Evolutionary conservation across 73 alveolate species (phyloP).

Genomic region (Uronychia binucleata): DNA sequence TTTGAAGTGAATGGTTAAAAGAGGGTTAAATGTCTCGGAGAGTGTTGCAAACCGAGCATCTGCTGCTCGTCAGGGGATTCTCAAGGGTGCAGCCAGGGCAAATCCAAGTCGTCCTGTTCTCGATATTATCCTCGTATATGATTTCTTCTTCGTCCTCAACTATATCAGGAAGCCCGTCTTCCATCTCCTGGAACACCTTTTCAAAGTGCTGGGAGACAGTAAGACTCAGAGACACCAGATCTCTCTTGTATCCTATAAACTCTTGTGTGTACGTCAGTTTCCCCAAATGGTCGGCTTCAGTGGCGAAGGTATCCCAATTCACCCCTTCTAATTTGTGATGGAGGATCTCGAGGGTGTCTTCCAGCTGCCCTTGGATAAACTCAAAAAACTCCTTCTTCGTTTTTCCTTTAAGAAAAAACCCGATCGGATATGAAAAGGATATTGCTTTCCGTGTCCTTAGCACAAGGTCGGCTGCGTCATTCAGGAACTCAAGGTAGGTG

Average conservation of each 20-base stretch:
- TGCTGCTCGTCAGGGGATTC: background rate
- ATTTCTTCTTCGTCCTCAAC: background rate
- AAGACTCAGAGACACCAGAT: background rate
- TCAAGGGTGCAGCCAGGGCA: background rate
- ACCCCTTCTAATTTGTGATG: background rate
- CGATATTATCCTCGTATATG: background rate
- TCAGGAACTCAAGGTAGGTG: background rate
- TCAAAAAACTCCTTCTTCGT: background rate
- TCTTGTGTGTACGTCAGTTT: background rate
- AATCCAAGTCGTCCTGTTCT: background rate
- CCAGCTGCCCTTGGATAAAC: background rate
- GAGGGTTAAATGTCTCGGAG: background rate
- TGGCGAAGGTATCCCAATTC: background rate
- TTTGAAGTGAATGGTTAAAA: too few relatives aligned
- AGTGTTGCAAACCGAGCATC: background rate
- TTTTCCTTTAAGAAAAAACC: background rate
- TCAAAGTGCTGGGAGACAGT: background rate
- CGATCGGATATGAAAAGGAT: background rate
- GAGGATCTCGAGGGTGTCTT: background rate
- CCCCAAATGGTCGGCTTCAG: background rate
- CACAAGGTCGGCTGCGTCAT: background rate
- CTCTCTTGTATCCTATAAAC: background rate
- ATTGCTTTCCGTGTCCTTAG: background rate
- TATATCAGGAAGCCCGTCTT: background rate
- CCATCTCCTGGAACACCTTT: background rate